Base-by-base conservation (phyloP, 495 filamentous ascomycete genomes). In the Corynascus novoguineensis region DNA sequence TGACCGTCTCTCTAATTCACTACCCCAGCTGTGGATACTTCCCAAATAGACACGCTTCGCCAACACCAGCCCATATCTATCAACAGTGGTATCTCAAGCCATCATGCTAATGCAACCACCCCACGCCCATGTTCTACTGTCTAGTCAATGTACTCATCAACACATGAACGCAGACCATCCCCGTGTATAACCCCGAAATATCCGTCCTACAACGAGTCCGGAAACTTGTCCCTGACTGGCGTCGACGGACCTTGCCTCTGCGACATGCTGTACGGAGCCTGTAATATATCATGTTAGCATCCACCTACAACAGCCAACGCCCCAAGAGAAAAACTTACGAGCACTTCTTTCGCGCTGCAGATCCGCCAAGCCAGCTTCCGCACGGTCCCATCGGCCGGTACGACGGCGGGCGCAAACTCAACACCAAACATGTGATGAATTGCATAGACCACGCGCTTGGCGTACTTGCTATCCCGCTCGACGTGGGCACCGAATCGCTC, bases 381-480 rank as follows among this genome's bases (percentile, higher is more conserved):
- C 27, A 97, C 90, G 62, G 85, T 93, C 6, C 95, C 92, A 77
- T 98, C 93, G 1, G 91, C 89, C 54, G 86, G 84, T 40, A 98
- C 93, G 12, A 98, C 95, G 48, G 89, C 89, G 3, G 91, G 86
- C 7, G 95, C 89, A 59, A 98, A 86, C 70, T 98, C 95, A 57
- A 98, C 86, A 52, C 93, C 95, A 67, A 98, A 98, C 92, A 96
- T 97, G 71, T 95, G 89, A 54, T 87, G 87, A 35, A 97, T 88
- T 10, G 95, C 93, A 73, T 92, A 97, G 0, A 97, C 90, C 29
- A 97, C 83, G 37, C 93, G 72, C 68, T 84, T 88, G 17, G 92
- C 88, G 60, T 87, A 97, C 68, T 95, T 96, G 57, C 86, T 84
- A 46, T 96, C 87, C 10, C 90, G 76, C 64, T 95, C 88, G 10